Evolutionary conservation across 2,329 filamentous ascomycete species (phyloP).

Genomic region (Zasmidium citrigriseum): DNA sequence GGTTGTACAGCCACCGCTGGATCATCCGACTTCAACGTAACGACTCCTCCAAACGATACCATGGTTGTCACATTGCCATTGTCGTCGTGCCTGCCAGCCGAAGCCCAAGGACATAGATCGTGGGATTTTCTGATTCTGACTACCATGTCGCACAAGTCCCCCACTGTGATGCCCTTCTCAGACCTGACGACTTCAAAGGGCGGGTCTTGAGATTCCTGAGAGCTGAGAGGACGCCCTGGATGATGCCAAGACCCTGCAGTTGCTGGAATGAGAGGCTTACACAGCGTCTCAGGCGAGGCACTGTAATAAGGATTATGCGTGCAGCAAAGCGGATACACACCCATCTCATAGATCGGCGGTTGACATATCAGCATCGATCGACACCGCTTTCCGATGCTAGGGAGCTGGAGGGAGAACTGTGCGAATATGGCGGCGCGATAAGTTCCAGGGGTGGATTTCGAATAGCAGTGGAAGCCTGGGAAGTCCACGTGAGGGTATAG

Average conservation of each 20-base stretch:
- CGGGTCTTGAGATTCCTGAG: background rate
- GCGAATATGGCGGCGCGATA: background rate
- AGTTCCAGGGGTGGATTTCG: background rate
- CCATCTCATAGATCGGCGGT: slow-evolving; percentile 1
- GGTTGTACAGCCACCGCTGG: too few species aligned
- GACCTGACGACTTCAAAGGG: background rate
- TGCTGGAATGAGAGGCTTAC: too few species aligned
- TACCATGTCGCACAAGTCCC: slow-evolving; percentile 4
- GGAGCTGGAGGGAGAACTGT: background rate
- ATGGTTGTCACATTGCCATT: background rate
- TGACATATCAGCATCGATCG: slow-evolving; percentile 2
- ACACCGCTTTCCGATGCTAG: slow-evolving; percentile 1
- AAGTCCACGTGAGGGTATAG: background rate
- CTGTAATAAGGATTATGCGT: background rate
- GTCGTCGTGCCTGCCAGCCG: background rate
- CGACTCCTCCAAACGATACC: background rate
- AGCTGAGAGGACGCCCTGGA: background rate
- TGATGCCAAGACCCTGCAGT: too few species aligned
- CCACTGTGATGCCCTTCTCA: slow-evolving; percentile 2
- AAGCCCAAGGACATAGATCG: background rate
- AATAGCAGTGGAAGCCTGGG: background rate
- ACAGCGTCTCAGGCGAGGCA: background rate
- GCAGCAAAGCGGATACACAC: slow-evolving; percentile 4
- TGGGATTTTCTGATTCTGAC: background rate
- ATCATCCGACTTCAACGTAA: background rate